Evolutionary conservation across 371 early-diverging fungal species (phyloP).

Genomic region (Paraphysoderma sedebokerense): DNA sequence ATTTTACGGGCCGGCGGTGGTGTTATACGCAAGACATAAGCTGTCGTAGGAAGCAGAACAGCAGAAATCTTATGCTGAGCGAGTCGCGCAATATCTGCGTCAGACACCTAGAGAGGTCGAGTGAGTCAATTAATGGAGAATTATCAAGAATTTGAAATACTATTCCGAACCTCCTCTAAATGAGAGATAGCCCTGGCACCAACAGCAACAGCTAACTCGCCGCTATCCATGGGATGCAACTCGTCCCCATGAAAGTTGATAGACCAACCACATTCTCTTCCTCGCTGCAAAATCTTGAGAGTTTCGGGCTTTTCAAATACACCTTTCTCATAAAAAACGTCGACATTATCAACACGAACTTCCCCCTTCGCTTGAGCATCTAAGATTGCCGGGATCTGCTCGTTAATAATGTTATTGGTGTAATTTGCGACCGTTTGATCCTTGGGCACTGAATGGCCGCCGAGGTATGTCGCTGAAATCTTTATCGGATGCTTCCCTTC

Average conservation of each 20-base stretch:
- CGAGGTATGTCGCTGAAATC: conserved; percentile 3
- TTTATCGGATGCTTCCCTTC: not conserved
- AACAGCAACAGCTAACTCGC: not conserved
- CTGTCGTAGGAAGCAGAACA: conserved; percentile 4
- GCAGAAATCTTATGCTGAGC: not conserved
- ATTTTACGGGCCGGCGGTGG: conserved; percentile 5
- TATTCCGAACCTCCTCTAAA: conserved; percentile 1
- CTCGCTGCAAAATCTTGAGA: not conserved
- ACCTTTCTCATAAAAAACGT: conserved; percentile 4
- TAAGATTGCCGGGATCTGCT: conserved; percentile 3
- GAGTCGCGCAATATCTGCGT: conserved; percentile 1
- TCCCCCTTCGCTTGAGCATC: not conserved
- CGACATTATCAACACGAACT: conserved; percentile 2
- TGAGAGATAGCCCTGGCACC: conserved; percentile 4
- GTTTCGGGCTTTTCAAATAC: conserved; percentile 4
- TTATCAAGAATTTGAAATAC: not conserved
- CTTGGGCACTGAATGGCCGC: conserved; percentile 5
- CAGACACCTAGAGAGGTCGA: not conserved
- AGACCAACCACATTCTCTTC: not conserved
- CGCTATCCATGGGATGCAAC: conserved; percentile 1
- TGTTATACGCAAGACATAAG: conserved; percentile 2
- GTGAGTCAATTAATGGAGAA: not conserved
- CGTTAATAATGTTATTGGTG: not conserved
- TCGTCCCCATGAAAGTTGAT: conserved; percentile 7
- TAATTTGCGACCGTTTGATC: not conserved